Evolutionary conservation across 768 basidiomycete genomes (phyloP), one percentile per base, ranked within the genome.

Genomic region (Lentinula sp.): DNA sequence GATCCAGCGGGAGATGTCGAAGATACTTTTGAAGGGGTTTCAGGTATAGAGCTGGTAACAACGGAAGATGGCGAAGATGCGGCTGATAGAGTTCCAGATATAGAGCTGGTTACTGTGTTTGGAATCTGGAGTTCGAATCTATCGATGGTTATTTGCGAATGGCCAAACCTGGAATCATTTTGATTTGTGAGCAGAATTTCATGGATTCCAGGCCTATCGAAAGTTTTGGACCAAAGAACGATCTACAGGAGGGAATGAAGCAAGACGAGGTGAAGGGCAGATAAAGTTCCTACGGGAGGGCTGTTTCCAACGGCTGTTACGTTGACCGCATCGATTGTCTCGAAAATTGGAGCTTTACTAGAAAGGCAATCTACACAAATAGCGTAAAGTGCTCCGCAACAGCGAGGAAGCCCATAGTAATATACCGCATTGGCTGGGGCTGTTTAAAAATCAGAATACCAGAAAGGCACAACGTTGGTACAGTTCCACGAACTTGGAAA

Each of bases 331-430:
- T 74, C 66, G 52, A 74, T 70, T 7, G 54, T 54, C 20, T 66
- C 56, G 60, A 68, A 71, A 33, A 63, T 61, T 2, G 63, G 67
- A 39, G 28, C 28, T 28, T 66, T 59, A 36, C 67, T 67, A 36
- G 69, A 69, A 61, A 71, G 70, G 60, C 73, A 74, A 62, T 74
- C 73, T 48, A 74, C 62, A 61, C 72, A 74, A 10, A 72, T 71
- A 6, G 68, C 69, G 48, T 73, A 74, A 15, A 55, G 51, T 2
- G 69, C 72, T 4, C 73, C 72, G 32, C 63, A 62, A 50, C 65
- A 70, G n/a, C 71, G 64, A 13, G 41, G 53, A 16, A 74, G 71
- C 6, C 73, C 73, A 60, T 65, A 74, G 61, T 71, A 70, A 42
- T 68, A 70, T 46, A 74, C 70, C 1, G 64, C 73, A 28, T 65